Evolutionary conservation across 2,329 filamentous ascomycete species (phyloP), one percentile per base, ranked within the genome.

Genomic region (Pseudogymnoascus sp.): DNA sequence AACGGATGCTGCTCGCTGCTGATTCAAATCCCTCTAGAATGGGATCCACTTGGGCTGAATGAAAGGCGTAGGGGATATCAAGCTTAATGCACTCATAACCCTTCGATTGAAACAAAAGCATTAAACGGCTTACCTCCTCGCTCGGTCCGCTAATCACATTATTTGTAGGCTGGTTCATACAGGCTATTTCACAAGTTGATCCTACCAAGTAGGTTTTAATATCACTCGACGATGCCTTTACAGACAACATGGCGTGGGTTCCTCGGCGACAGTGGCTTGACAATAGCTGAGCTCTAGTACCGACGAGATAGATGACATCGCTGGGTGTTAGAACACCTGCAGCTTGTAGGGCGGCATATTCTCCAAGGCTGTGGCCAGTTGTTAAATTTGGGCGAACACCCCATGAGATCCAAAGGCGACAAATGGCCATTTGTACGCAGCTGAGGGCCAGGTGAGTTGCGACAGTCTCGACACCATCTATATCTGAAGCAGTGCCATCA

Each of bases 131-230:
- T 28, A 87, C 79, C 23, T 82, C 76, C 35, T 81, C 79, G 52
- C 77, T 76, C 22, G 79, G 79, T n/a, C 82, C 74, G 64, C 83
- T 83, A 14, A 93, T 78, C 2, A 93, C 90, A 11, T 85, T 91
- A 71, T 90, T 88, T 60, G 84, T 79, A 0, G 86, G 85, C 0
- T 86, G 84, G 67, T 94, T 93, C 72, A 90, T 81, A 76, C 90
- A 93, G 12, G 89, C 87, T 60, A 78, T 70, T 25, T 78, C 78
- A 66, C 77, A 77, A 62, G 72, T 72, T 16, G 85, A 79, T 64
- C 82, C 75, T 60, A 80, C 80, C 23, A 82, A 78, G 55, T 75
- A 78, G 65, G 62, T 61, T 55, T n/a, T 62, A 63, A 85, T 82
- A 3, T 80, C 77, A 23, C 83, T 77, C 6, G 78, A 74, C 0